Evolutionary conservation across 208 protist genomes (phyloP).

Genomic region (Trypanosoma brucei): DNA sequence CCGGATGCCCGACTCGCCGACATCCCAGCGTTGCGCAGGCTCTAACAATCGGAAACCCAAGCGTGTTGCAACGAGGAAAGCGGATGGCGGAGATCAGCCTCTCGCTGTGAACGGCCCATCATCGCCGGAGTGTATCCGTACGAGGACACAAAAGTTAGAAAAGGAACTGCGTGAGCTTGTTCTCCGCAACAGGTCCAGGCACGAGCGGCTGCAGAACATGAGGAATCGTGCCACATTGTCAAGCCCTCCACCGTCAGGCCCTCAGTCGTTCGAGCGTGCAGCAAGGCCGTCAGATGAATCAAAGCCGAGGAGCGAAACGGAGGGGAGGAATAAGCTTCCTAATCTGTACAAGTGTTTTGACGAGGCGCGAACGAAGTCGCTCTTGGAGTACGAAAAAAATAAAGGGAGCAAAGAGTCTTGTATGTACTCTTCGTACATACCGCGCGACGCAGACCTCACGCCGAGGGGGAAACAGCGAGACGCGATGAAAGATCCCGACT

Average conservation of each 20-base stretch:
- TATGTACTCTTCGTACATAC: slow-evolving; percentile 17
- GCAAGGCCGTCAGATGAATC: background rate
- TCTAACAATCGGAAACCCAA: too few relatives aligned
- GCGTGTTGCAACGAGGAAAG: too few relatives aligned
- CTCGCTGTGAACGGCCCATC: slow-evolving; percentile 17
- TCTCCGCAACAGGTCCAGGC: slow-evolving; percentile 38
- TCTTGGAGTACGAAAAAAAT: slow-evolving; percentile 48
- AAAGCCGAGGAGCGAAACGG: background rate
- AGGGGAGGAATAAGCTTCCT: slow-evolving; percentile 23
- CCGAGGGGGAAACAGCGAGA: slow-evolving; percentile 13
- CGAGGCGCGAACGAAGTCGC: slow-evolving; percentile 47
- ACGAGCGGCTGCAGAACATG: slow-evolving; percentile 48
- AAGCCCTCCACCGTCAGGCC: background rate
- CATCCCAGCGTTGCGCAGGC: too few relatives aligned
- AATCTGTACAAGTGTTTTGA: slow-evolving; percentile 65
- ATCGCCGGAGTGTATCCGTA: slow-evolving; percentile 64
- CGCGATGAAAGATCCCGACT: slow-evolving; percentile 39
- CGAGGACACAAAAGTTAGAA: slow-evolving; percentile 40
- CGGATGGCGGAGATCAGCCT: background rate
- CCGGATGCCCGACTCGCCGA: too few relatives aligned
- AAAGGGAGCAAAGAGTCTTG: slow-evolving; percentile 38
- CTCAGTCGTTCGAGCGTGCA: background rate
- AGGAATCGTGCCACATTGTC: slow-evolving; percentile 5
- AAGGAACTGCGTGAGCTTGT: slow-evolving; percentile 63
- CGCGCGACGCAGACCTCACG: background rate